Conservation (phyloP, 2,329 filamentous ascomycete genomes). For the Colletotrichum sp. region DNA sequence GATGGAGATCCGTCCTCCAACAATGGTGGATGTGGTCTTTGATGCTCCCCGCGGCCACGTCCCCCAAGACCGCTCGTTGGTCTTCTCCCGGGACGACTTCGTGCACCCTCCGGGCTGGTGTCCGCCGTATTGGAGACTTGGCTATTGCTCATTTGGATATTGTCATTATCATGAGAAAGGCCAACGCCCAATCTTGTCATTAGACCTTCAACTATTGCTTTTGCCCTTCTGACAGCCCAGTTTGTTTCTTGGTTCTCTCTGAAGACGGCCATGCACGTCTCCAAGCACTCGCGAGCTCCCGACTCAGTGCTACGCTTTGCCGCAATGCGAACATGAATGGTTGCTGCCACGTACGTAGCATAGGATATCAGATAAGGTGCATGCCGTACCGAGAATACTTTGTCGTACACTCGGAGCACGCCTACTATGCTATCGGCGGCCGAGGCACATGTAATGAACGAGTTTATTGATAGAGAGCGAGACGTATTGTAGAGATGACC, state of each 20-base stretch:
- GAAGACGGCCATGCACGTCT: slow-evolving; percentile 51
- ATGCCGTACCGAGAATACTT: slow-evolving; percentile 46
- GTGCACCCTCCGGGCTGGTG: background rate
- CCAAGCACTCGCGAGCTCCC: slow-evolving; percentile 41
- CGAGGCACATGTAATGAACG: slow-evolving; percentile 47
- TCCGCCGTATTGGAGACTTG: background rate
- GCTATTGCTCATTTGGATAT: background rate
- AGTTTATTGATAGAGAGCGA: slow-evolving; percentile 43
- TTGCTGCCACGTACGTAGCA: slow-evolving; percentile 59
- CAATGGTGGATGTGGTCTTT: background rate
- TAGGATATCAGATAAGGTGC: slow-evolving; percentile 61
- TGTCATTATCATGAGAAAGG: background rate
- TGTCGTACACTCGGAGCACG: slow-evolving; percentile 48
- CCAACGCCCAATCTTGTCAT: slow-evolving; percentile 47
- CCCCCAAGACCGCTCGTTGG: background rate
- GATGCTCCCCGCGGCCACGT: background rate
- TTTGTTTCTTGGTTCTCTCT: slow-evolving; percentile 55
- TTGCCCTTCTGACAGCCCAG: slow-evolving; percentile 50
- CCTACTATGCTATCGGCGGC: slow-evolving; percentile 50
- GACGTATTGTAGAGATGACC: slow-evolving; percentile 50
- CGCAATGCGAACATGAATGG: slow-evolving; percentile 55
- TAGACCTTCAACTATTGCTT: slow-evolving; percentile 47
- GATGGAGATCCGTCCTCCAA: background rate
- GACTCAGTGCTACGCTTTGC: slow-evolving; percentile 46
- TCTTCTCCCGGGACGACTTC: background rate